Evolutionary conservation across 352 stramenopile genomes (phyloP).

Genomic region (Globisporangium viniferum): DNA sequence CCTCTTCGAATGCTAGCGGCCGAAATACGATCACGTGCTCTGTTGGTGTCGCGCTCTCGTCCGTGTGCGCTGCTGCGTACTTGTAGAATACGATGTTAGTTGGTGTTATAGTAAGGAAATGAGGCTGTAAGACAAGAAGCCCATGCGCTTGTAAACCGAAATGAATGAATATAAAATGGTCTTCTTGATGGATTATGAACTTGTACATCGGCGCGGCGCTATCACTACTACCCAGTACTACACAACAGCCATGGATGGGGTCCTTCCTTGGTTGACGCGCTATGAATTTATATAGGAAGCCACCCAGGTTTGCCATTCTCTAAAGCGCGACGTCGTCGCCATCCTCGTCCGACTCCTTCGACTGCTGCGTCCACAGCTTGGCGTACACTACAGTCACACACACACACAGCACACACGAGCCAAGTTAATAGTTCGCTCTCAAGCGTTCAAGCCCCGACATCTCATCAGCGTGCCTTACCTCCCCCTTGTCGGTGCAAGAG

Average conservation of each 20-base stretch:
- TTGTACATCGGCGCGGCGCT: background rate
- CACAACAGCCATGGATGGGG: too few relatives aligned
- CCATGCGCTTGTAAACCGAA: background rate
- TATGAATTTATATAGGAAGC: background rate
- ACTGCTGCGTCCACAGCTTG: constrained; percentile 41
- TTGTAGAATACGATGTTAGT: background rate
- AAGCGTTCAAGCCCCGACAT: background rate
- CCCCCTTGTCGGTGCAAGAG: constrained; percentile 37
- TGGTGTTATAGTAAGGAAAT: background rate
- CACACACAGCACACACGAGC: constrained; percentile 11
- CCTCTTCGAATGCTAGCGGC: too few relatives aligned
- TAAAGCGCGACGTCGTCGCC: background rate
- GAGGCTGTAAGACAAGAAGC: background rate
- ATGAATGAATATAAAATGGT: constrained; percentile 3
- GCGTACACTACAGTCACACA: constrained; percentile 26
- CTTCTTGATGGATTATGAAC: background rate
- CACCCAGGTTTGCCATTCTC: background rate
- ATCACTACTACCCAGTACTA: too few relatives aligned
- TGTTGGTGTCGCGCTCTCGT: background rate
- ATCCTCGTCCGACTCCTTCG: constrained; percentile 23
- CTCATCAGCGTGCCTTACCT: constrained; percentile 24
- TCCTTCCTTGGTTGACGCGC: too few relatives aligned
- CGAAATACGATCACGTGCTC: background rate
- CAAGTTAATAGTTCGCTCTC: background rate
- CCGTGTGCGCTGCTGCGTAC: background rate